Percentiles rank a stretch among this genome's conserved stretches.
phyloP scores from a whole-genome alignment of 2,329 filamentous ascomycete genomes.

The Cladosporium phlei region DNA sequence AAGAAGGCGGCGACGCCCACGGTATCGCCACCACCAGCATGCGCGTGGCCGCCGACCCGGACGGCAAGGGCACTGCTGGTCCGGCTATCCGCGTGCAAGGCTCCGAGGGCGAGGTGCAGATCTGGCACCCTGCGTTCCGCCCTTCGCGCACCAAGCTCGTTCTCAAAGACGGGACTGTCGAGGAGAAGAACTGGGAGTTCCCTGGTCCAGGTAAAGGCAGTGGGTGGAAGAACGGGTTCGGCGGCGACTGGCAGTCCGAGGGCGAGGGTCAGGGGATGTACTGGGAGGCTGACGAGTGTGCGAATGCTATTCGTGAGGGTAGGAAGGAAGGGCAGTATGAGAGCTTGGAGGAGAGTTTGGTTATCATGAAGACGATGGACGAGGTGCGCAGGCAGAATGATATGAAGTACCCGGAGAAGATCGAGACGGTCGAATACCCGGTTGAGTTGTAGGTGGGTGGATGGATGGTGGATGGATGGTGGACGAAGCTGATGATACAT shows the following conservation, averaged over 20 bases:
- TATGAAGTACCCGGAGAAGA: slow-evolving; percentile 60
- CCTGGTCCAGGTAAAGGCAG: slow-evolving; percentile 45
- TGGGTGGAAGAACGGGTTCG: slow-evolving; percentile 47
- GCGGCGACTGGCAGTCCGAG: slow-evolving; percentile 42
- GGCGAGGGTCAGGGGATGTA: slow-evolving; percentile 76
- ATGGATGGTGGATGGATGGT: too few species aligned
- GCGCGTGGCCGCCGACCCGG: slow-evolving; percentile 58
- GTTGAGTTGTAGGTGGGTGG: slow-evolving; percentile 32
- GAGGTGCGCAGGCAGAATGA: slow-evolving; percentile 60
- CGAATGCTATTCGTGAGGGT: slow-evolving; percentile 69
- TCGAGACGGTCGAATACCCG: slow-evolving; percentile 57
- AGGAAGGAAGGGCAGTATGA: slow-evolving; percentile 68
- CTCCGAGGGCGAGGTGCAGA: slow-evolving; percentile 74
- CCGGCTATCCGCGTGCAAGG: slow-evolving; percentile 77
- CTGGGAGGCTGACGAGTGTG: slow-evolving; percentile 79
- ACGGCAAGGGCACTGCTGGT: slow-evolving; percentile 54
- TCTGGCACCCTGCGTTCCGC: slow-evolving; percentile 65
- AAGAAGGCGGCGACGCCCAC: slow-evolving; percentile 55
- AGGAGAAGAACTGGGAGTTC: slow-evolving; percentile 43
- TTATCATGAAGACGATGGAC: slow-evolving; percentile 80
- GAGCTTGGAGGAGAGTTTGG: slow-evolving; percentile 70
- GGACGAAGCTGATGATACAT: too few species aligned
- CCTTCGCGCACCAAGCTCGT: slow-evolving; percentile 48
- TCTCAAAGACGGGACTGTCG: slow-evolving; percentile 41
- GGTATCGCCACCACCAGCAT: slow-evolving; percentile 61